These are phyloP conservation scores for Proliferodiscus dingleyae DNA, from an alignment of 2,329 filamentous ascomycete species.

Conservation along the genomic window DNA sequence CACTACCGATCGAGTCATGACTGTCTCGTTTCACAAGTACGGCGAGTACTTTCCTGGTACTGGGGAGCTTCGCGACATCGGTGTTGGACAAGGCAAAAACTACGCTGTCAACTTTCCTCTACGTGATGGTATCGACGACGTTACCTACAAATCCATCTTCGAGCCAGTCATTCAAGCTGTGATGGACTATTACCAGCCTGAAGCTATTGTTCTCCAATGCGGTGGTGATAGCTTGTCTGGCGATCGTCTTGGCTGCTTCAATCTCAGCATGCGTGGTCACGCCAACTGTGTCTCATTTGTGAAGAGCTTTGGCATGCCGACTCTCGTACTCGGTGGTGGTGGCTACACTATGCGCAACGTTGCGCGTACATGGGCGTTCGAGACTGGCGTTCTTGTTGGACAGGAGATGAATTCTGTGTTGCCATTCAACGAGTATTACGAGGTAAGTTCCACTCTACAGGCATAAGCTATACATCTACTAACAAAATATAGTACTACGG, in stretches of 20 bases:
- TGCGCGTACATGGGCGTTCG: constrained; percentile 93
- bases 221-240: constrained; percentile 93
- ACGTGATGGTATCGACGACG: constrained; percentile 86
- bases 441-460: constrained; percentile 49
- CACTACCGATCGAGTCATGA: constrained; percentile 88
- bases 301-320: constrained; percentile 77
- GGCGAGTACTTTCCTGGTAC: constrained; percentile 95
- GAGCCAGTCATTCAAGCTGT: constrained; percentile 82
- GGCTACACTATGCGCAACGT: constrained; percentile 98
- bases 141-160: constrained; percentile 86
- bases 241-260: constrained; percentile 93
- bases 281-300: constrained; percentile 91
- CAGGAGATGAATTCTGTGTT: constrained; percentile 76
- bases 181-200: constrained; percentile 81
- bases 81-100: constrained; percentile 81
- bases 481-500: constrained; percentile 69
- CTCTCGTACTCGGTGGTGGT: constrained; percentile 90
- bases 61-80: constrained; percentile 79
- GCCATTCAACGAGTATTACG: constrained; percentile 95
- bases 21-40: constrained; percentile 93
- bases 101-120: constrained; percentile 90
- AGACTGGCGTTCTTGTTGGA: constrained; percentile 85
- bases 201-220: constrained; percentile 92
- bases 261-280: constrained; percentile 93
- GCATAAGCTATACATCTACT: constrained; percentile 36